Base-by-base conservation (phyloP, 768 basidiomycete species). In the Amanita molliuscula region DNA sequence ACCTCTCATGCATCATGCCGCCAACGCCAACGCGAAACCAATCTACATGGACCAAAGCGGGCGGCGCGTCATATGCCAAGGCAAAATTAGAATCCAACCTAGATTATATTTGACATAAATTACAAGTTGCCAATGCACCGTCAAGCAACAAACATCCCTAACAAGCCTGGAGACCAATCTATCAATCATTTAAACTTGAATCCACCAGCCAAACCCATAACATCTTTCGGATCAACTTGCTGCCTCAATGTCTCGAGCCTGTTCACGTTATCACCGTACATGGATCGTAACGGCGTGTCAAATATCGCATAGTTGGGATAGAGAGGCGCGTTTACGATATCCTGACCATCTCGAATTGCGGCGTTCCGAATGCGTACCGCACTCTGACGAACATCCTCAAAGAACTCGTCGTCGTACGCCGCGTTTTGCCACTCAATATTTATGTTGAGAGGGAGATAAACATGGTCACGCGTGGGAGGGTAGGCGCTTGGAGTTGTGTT, bases 161-260 rank as follows among this genome's bases (percentile, higher is more conserved):
- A n/a, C n/a, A n/a, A n/a, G n/a, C n/a, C n/a, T n/a, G n/a, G n/a
- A n/a, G n/a, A n/a, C n/a, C 26, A 31, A 11, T 11, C 29, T 31
- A 31, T 5, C 11, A 31, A 11, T 64, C 54, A 65, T n/a, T n/a
- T n/a, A 26, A 71, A 58, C 62, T 76, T 77, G 62, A 68, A 78
- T 15, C 77, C 79, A 13, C 76, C 77, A 8, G 76, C 66, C 10
- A 76, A 67, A 21, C 65, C 67, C 76, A 81, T 79, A 46, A 78
- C 67, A 51, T 71, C 64, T 18, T 60, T 43, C 0, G 77, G 77
- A 57, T 81, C 78, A 49, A 73, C 65, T 42, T 37, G 50, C 52
- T 53, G 52, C 57, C 67, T 72, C 15, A 77, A 61, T 20, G 34
- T 50, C 47, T 56, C 49, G 50, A 78, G 51, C 53, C 51, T 57